A percentile compares a stretch with the other conserved stretches of the same genome.
These are phyloP conservation scores for Lactarius quietus DNA, from an alignment of 768 basidiomycete genomes.

Conservation along the genomic window DNA sequence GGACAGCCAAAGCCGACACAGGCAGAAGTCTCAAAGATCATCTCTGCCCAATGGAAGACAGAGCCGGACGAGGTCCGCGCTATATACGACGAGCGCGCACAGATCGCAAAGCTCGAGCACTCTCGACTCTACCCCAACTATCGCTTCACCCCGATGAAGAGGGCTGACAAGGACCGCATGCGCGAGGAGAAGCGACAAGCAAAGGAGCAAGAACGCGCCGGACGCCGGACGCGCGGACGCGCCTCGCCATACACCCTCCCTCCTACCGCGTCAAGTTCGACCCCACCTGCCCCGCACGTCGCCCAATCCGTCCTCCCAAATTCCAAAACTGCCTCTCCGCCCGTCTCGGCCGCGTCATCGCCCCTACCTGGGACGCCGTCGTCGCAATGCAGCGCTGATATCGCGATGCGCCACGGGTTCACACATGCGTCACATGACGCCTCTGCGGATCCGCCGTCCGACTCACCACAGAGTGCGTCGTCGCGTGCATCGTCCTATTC, in stretches of 20 bases:
- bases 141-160: conserved; percentile 26
- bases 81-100: conserved; percentile 18
- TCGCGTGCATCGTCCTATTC: not conserved
- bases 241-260: conserved; percentile 15
- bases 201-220: conserved; percentile 22
- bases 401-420: not conserved
- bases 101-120: conserved; percentile 24
- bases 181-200: conserved; percentile 19
- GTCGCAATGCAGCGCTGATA: not conserved
- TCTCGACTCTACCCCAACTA: conserved; percentile 22
- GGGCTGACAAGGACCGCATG: conserved; percentile 22
- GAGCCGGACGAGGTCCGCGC: conserved; percentile 36
- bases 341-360: conserved; percentile 3
- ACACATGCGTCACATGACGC: conserved; percentile 14
- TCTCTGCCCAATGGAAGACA: conserved; percentile 40
- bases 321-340: not conserved
- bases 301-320: not conserved
- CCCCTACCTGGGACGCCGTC: not conserved
- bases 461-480: not conserved
- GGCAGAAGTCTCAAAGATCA: conserved; percentile 42
- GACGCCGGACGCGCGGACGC: conserved; percentile 5
- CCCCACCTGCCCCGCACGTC: not conserved
- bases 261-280: conserved; percentile 4
- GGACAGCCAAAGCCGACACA: conserved; percentile 35
- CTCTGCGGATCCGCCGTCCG: not conserved